Evolutionary conservation across 768 basidiomycete genomes (phyloP).

Genomic region (Terana coerulea): DNA sequence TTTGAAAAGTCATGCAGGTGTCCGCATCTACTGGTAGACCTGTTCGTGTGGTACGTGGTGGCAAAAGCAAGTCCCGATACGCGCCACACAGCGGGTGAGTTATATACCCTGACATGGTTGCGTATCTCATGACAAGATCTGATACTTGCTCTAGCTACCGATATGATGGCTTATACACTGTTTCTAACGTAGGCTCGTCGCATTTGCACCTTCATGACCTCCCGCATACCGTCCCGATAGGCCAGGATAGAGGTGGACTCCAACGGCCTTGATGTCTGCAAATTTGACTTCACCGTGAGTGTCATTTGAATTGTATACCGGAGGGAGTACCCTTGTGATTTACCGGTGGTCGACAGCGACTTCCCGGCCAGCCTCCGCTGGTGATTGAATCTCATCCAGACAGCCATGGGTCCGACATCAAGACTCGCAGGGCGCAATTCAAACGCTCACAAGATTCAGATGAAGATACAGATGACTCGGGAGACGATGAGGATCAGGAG

Average conservation of each 20-base stretch:
- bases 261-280: background rate
- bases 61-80: background rate
- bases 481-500: background rate
- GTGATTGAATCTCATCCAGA: background rate
- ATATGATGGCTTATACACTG: slow-evolving; percentile 1
- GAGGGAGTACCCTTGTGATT: background rate
- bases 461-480: background rate
- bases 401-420: background rate
- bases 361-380: background rate
- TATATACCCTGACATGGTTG: background rate
- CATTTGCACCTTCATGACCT: too few species aligned
- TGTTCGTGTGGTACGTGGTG: slow-evolving; percentile 10
- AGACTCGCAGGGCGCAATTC: background rate
- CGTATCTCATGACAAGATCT: background rate
- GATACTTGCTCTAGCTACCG: background rate
- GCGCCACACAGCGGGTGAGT: slow-evolving; percentile 5
- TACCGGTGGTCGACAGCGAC: too few species aligned
- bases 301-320: background rate
- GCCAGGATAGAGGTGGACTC: background rate
- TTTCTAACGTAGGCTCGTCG: background rate
- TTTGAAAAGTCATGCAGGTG: background rate
- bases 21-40: slow-evolving; percentile 3
- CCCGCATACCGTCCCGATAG: too few species aligned
- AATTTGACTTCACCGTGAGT: background rate
- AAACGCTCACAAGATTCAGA: background rate